Evolutionary conservation across 331 rosid genomes (phyloP).

Genomic region (Pyracantha coccinea): DNA sequence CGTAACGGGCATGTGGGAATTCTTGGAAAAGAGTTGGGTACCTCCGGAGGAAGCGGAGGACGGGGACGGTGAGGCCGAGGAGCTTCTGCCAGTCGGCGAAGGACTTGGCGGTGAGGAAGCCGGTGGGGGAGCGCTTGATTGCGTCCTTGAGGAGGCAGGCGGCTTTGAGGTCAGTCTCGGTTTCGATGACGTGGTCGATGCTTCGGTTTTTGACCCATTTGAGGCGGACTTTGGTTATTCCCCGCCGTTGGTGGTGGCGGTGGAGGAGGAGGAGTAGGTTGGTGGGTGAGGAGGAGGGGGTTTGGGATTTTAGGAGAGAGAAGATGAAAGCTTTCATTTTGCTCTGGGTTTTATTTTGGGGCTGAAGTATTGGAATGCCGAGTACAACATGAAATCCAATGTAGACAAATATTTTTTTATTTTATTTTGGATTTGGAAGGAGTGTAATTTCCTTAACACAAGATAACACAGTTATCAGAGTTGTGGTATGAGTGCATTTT

Average conservation of each 20-base stretch:
- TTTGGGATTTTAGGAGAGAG: slow-evolving; percentile 6
- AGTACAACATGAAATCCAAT: too few species aligned
- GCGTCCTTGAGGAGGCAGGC: slow-evolving; percentile 83
- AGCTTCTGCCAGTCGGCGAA: slow-evolving; percentile 76
- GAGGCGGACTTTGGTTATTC: slow-evolving; percentile 73
- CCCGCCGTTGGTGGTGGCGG: slow-evolving; percentile 47
- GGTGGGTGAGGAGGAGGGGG: neutral
- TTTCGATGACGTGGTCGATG: slow-evolving; percentile 80
- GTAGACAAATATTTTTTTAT: too few species aligned
- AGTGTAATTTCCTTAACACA: too few species aligned
- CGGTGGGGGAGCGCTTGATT: slow-evolving; percentile 72
- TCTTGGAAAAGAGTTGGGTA: slow-evolving; percentile 82
- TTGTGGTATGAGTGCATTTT: too few species aligned
- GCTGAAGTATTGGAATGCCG: too few species aligned
- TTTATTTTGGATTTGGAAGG: too few species aligned
- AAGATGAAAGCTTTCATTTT: slow-evolving; percentile 1
- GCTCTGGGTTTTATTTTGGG: neutral
- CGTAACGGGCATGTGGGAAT: slow-evolving; percentile 81
- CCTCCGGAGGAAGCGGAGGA: slow-evolving; percentile 85
- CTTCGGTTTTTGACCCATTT: slow-evolving; percentile 90
- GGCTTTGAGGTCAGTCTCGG: slow-evolving; percentile 84
- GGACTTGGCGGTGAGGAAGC: slow-evolving; percentile 66
- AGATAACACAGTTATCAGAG: too few species aligned
- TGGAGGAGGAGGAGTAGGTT: slow-evolving; percentile 9
- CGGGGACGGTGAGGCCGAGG: slow-evolving; percentile 90